Evolutionary conservation across 148 eudicot genomes (phyloP).

Genomic region (Diospyros kaki): DNA sequence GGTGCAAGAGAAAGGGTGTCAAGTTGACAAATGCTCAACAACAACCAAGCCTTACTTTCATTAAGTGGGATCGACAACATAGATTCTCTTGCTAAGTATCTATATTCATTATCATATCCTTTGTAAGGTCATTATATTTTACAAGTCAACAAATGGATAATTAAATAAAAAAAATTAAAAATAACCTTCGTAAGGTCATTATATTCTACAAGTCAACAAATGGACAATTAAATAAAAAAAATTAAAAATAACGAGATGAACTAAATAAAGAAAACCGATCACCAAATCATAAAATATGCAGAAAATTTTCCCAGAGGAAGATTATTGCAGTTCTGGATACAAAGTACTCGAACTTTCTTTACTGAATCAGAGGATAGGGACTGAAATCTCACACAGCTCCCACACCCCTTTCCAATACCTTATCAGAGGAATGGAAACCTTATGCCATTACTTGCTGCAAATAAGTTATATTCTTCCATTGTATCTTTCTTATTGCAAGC

Average conservation of each 20-base stretch:
- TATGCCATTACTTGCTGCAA: conserved; percentile 78
- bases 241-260: neutral
- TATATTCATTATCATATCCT: too few species aligned
- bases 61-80: too few species aligned
- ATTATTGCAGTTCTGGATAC: conserved; percentile 47
- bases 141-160: too few species aligned
- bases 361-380: conserved; percentile 19
- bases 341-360: conserved; percentile 42
- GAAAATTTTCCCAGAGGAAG: conserved; percentile 26
- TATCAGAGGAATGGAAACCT: conserved; percentile 68
- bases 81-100: too few species aligned
- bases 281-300: conserved; percentile 13
- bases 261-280: conserved; percentile 12
- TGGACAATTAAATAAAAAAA: too few species aligned
- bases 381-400: conserved; percentile 31
- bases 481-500: conserved; percentile 53
- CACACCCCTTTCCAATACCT: conserved; percentile 32
- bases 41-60: too few species aligned
- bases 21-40: too few species aligned
- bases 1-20: too few species aligned
- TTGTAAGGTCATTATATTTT: too few species aligned
- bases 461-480: conserved; percentile 87
- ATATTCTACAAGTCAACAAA: too few species aligned
- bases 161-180: too few species aligned
- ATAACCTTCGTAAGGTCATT: too few species aligned